Evolutionary conservation across 305 asterid genomes (phyloP).

Genomic region (Fraxinus greggii): DNA sequence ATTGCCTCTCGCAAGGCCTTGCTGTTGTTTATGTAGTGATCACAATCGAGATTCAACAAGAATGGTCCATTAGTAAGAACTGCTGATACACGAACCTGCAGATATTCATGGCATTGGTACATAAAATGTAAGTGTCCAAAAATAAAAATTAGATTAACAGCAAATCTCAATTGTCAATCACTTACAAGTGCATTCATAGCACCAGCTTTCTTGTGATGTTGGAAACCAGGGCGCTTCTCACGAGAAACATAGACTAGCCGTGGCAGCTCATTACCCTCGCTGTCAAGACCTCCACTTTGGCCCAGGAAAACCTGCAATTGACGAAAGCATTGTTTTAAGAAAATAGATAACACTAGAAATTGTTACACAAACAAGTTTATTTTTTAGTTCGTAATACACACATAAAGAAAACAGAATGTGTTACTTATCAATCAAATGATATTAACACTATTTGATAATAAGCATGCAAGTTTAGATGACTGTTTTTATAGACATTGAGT

Average conservation of each 20-base stretch:
- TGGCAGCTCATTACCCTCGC: constrained; percentile 58
- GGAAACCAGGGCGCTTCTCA: constrained; percentile 76
- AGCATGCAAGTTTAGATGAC: background rate
- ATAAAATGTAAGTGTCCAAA: background rate
- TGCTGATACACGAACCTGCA: constrained; percentile 78
- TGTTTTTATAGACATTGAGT: background rate
- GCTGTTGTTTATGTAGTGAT: constrained; percentile 78
- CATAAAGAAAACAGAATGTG: background rate
- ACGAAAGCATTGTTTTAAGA: background rate
- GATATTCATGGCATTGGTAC: background rate
- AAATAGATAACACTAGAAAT: background rate
- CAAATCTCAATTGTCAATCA: background rate
- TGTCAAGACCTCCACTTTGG: constrained; percentile 62
- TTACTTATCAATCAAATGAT: background rate
- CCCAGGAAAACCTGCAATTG: constrained; percentile 52
- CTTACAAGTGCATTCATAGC: constrained; percentile 73
- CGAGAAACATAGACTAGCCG: constrained; percentile 75
- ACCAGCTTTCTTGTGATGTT: constrained; percentile 65
- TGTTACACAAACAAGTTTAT: background rate
- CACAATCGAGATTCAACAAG: constrained; percentile 75
- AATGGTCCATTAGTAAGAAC: constrained; percentile 87
- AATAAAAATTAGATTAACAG: background rate
- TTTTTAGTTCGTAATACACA: background rate
- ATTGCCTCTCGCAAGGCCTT: constrained; percentile 80
- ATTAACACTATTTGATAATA: background rate